These are phyloP conservation scores for Picochlorum costavermella DNA, from an alignment of 139 green algal species.

Conservation along the genomic window DNA sequence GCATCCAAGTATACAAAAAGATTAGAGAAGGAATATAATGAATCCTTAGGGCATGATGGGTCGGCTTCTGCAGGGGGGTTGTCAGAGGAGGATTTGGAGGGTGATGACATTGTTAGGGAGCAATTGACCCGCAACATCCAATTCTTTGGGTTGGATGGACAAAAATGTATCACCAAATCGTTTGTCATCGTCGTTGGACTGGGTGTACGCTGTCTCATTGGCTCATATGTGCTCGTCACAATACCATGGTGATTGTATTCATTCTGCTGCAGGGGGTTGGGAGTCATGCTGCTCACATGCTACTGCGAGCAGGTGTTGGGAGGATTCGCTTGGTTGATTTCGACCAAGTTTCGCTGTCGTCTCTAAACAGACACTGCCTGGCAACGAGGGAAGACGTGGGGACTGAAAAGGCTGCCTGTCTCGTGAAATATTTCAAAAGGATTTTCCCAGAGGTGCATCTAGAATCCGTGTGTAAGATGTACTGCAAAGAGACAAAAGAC, in stretches of 20 bases:
- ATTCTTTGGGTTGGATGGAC: conserved; percentile 81
- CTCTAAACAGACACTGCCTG: conserved; percentile 86
- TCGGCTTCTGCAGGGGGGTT: background rate
- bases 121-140: conserved; percentile 89
- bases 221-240: conserved; percentile 5
- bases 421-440: conserved; percentile 68
- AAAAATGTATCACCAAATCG: conserved; percentile 44
- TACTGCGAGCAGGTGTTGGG: conserved; percentile 87
- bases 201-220: conserved; percentile 46
- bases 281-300: conserved; percentile 84
- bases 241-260: background rate
- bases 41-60: background rate
- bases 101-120: conserved; percentile 73
- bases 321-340: conserved; percentile 91
- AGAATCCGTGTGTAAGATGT: conserved; percentile 69
- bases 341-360: conserved; percentile 84
- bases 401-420: conserved; percentile 70
- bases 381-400: conserved; percentile 89
- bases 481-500: conserved; percentile 61
- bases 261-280: conserved; percentile 72
- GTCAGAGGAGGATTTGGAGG: conserved; percentile 10
- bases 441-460: conserved; percentile 85
- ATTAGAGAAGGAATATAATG: background rate
- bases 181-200: conserved; percentile 93
- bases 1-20: background rate